phyloP scores from a whole-genome alignment of 106 monocot genomes.

The Xerophyta viscosa region DNA sequence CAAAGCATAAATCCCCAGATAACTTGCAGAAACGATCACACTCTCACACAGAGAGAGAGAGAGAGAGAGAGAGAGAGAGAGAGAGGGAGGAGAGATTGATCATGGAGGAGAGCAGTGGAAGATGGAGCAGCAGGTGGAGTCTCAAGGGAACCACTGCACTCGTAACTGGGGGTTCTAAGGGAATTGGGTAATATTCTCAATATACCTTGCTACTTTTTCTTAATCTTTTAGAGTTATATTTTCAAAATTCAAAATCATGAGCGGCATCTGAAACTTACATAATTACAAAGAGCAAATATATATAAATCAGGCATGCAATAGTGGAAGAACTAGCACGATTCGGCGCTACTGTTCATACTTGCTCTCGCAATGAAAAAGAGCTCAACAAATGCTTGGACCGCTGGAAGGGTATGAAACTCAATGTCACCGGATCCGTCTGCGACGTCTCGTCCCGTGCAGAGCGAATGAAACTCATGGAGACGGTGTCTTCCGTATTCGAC shows the following conservation, averaged over 20 bases:
- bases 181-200: slow-evolving; percentile 1
- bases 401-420: slow-evolving; percentile 9
- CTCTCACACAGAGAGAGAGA: too few relatives aligned
- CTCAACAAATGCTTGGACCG: slow-evolving; percentile 11
- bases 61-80: background rate
- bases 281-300: too few relatives aligned
- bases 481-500: slow-evolving; percentile 8
- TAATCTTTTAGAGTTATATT: too few relatives aligned
- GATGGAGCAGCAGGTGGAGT: background rate
- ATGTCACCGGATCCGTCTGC: slow-evolving; percentile 18
- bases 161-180: background rate
- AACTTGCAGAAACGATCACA: too few relatives aligned
- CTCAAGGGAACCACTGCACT: slow-evolving; percentile 1
- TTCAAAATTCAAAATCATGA: too few relatives aligned
- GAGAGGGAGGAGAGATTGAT: background rate
- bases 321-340: slow-evolving; percentile 22
- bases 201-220: too few relatives aligned
- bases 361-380: slow-evolving; percentile 22
- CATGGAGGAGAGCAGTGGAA: background rate
- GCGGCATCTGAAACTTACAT: too few relatives aligned
- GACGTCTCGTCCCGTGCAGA: slow-evolving; percentile 20
- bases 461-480: slow-evolving; percentile 14
- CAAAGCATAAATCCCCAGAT: too few relatives aligned
- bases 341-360: slow-evolving; percentile 15
- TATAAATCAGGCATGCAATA: slow-evolving; percentile 5